Conservation (phyloP, 2,329 filamentous ascomycete species). For the Leptographium galeiforme region DNA sequence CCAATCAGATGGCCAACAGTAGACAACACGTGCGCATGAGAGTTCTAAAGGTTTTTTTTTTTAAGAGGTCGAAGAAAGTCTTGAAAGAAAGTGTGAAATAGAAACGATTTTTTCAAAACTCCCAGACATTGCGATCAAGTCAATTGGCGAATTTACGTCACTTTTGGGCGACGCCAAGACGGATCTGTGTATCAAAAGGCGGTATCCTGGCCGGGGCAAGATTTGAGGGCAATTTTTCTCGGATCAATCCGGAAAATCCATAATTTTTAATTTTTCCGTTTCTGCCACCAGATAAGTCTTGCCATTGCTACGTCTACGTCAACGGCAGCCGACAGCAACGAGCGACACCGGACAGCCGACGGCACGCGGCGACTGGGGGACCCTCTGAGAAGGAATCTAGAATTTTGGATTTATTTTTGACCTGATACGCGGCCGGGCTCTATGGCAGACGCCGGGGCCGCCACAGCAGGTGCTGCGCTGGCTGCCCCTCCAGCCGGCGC, state of each 20-base stretch:
- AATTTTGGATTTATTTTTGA: not conserved
- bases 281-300: not conserved
- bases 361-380: too few relatives aligned
- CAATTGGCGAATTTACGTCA: not conserved
- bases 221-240: constrained; percentile 3
- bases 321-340: not conserved
- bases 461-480: not conserved
- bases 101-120: not conserved
- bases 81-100: too few relatives aligned
- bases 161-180: not conserved
- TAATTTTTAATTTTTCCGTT: constrained; percentile 1
- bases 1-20: too few relatives aligned
- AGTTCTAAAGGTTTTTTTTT: too few relatives aligned
- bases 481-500: not conserved
- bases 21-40: too few relatives aligned
- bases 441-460: constrained; percentile 2
- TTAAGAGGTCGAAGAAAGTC: too few relatives aligned
- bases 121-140: too few relatives aligned
- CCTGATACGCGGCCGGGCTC: not conserved
- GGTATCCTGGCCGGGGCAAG: constrained; percentile 1
- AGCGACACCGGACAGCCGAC: too few relatives aligned
- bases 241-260: constrained; percentile 3
- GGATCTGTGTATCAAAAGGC: constrained; percentile 1
- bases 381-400: too few relatives aligned
- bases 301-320: not conserved